Evolutionary conservation across 306 rosid genomes (phyloP).

Genomic region (Astragalus glycyphyllos): DNA sequence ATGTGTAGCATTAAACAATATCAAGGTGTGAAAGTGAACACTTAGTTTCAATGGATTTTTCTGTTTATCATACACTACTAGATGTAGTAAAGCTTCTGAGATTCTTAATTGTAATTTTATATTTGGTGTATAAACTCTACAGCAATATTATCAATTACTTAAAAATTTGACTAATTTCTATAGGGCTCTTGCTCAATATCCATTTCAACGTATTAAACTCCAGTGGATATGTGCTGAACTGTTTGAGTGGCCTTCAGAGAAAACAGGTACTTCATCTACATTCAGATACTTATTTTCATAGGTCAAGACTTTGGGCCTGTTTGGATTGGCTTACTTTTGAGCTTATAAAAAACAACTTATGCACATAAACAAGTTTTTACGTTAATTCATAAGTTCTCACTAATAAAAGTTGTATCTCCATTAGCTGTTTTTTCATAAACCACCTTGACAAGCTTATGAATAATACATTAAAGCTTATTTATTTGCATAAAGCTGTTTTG

Average conservation of each 20-base stretch:
- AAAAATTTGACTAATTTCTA: constrained; percentile 37
- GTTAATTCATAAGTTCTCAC: no score
- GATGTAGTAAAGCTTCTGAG: not conserved
- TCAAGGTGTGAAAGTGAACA: not conserved
- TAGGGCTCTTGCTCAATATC: constrained; percentile 67
- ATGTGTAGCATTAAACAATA: constrained; percentile 27
- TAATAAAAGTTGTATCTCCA: no score
- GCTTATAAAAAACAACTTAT: no score
- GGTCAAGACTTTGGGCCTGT: not conserved
- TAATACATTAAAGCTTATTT: no score
- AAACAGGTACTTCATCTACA: constrained; percentile 65
- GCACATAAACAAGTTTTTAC: no score
- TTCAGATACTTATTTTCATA: constrained; percentile 23
- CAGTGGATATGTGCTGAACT: constrained; percentile 65
- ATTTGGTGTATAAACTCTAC: constrained; percentile 20
- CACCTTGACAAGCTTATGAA: no score
- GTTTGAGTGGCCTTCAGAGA: constrained; percentile 75
- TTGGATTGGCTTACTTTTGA: no score
- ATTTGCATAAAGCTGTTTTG: no score
- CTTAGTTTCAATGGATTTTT: constrained; percentile 8
- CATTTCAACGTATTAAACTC: constrained; percentile 64
- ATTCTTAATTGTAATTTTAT: constrained; percentile 9
- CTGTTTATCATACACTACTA: not conserved
- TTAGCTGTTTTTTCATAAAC: no score
- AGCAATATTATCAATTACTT: constrained; percentile 17